phyloP scores from a whole-genome alignment of 805 yeast genomes.

The Clavispora vitiphila region DNA sequence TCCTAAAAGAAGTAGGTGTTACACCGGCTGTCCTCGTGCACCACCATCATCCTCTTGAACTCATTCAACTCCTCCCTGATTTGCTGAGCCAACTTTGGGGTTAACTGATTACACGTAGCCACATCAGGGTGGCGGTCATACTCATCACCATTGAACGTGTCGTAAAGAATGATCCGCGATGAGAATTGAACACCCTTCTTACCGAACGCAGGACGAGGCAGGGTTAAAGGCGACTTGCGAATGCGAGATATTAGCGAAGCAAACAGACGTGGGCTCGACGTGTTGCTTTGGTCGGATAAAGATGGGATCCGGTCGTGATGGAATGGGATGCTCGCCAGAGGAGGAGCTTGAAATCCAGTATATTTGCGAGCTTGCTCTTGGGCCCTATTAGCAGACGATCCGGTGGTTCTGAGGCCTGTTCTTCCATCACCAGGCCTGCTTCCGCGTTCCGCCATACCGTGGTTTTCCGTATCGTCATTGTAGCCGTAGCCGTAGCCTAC shows the following conservation, averaged over 20 bases:
- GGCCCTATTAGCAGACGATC: not conserved
- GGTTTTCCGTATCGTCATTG: not conserved
- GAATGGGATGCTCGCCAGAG: constrained; percentile 14
- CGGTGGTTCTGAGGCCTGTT: not conserved
- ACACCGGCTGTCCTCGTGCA: constrained; percentile 73
- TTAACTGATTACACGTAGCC: constrained; percentile 87
- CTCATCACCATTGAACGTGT: constrained; percentile 75
- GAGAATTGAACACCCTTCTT: constrained; percentile 56
- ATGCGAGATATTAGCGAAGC: constrained; percentile 26
- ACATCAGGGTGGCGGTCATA: constrained; percentile 91
- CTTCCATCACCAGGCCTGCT: not conserved
- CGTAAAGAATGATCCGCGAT: constrained; percentile 75
- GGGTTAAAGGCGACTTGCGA: constrained; percentile 18
- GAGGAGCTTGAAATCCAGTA: constrained; percentile 14
- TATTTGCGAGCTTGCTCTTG: constrained; percentile 2
- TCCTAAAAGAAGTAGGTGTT: constrained; percentile 75
- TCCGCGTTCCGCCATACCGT: no score
- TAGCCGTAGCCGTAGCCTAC: constrained; percentile 10
- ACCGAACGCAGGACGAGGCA: constrained; percentile 4
- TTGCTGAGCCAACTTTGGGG: constrained; percentile 80
- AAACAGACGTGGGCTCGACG: constrained; percentile 30
- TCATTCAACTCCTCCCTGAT: constrained; percentile 82
- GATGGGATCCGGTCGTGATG: constrained; percentile 29
- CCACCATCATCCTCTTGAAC: constrained; percentile 73
- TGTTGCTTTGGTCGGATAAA: constrained; percentile 20